phyloP scores from a whole-genome alignment of 179 eudicot species.

The Heliamphora pulchella region DNA sequence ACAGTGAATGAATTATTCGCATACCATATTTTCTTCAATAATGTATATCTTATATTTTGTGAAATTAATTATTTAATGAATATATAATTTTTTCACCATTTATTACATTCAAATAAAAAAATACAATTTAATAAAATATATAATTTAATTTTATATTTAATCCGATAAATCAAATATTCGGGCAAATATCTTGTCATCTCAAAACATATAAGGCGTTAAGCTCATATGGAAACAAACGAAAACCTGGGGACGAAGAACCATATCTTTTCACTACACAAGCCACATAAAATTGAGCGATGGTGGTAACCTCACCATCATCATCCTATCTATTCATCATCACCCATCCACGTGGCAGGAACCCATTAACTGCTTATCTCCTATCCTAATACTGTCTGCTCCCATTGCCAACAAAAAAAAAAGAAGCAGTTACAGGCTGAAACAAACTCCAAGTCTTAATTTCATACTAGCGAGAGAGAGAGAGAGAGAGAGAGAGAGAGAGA shows the following conservation, averaged over 20 bases:
- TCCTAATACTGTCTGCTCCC: slow-evolving; percentile 6
- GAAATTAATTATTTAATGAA: too few relatives aligned
- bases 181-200: too few relatives aligned
- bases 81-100: too few relatives aligned
- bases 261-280: slow-evolving; percentile 26
- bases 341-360: slow-evolving; percentile 51
- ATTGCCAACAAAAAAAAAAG: neutral
- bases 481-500: neutral
- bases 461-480: neutral
- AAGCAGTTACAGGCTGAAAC: neutral
- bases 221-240: too few relatives aligned
- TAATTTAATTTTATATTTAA: too few relatives aligned
- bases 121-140: too few relatives aligned
- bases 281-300: slow-evolving; percentile 44
- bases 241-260: slow-evolving; percentile 19
- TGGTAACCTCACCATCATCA: slow-evolving; percentile 23
- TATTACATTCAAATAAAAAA: too few relatives aligned
- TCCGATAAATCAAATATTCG: too few relatives aligned
- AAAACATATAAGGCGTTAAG: too few relatives aligned
- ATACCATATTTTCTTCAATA: too few relatives aligned
- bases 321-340: slow-evolving; percentile 24
- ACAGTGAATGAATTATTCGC: too few relatives aligned
- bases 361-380: slow-evolving; percentile 34
- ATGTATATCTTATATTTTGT: too few relatives aligned
- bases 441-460: neutral